phyloP scores from a whole-genome alignment of 2,329 filamentous ascomycete genomes.

The Aspergillus persii region DNA sequence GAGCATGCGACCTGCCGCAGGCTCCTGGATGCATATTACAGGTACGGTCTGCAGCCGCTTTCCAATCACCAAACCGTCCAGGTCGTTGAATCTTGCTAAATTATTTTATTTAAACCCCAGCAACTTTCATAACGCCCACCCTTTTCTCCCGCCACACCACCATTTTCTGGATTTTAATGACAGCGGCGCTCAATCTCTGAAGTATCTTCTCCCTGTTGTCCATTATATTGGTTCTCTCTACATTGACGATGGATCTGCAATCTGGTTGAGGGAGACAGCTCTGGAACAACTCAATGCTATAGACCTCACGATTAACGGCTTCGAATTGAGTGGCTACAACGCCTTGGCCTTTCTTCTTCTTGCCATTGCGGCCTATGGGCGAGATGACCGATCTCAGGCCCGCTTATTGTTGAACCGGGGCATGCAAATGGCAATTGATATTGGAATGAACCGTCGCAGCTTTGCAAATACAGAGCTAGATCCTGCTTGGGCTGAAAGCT shows the following conservation, averaged over 20 bases:
- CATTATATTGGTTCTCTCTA: not conserved
- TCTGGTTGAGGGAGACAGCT: not conserved
- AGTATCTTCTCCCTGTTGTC: not conserved
- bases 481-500: not conserved
- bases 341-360: not conserved
- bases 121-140: not conserved
- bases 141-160: not conserved
- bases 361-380: not conserved
- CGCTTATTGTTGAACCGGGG: not conserved
- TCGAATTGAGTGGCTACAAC: not conserved
- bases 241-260: not conserved
- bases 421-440: not conserved
- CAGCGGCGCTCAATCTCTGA: not conserved
- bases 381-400: not conserved
- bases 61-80: not conserved
- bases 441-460: not conserved
- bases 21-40: not conserved
- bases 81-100: not conserved
- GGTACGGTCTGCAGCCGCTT: not conserved
- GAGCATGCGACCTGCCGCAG: not conserved
- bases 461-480: not conserved
- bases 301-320: not conserved
- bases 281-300: not conserved
- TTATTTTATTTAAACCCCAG: not conserved
- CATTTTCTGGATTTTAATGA: not conserved